These are phyloP conservation scores for Tephrocybe sp. DNA, from an alignment of 768 basidiomycete genomes.

Conservation along the genomic window DNA sequence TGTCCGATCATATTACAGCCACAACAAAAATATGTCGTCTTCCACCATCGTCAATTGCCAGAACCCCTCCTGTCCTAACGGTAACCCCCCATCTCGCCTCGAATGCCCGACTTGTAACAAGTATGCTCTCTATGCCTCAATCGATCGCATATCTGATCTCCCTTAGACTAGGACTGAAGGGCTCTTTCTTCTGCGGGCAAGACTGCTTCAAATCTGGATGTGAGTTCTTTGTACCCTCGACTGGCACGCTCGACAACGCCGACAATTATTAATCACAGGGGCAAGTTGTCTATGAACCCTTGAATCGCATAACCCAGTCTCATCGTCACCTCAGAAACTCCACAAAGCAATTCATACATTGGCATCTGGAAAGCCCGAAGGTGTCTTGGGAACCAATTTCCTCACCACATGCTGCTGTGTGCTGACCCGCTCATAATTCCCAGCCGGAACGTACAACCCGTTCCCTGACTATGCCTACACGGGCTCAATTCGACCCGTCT, in stretches of 20 bases:
- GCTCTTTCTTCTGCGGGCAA: slow-evolving; percentile 91
- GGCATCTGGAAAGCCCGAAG: slow-evolving; percentile 26
- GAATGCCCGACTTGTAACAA: slow-evolving; percentile 95
- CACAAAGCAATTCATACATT: slow-evolving; percentile 79
- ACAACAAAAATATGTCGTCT: slow-evolving; percentile 17
- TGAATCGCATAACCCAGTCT: slow-evolving; percentile 4
- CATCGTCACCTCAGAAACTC: slow-evolving; percentile 55
- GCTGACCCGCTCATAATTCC: background rate
- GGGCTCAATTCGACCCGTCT: slow-evolving; percentile 75
- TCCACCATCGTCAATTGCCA: slow-evolving; percentile 53
- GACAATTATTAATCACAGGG: slow-evolving; percentile 18
- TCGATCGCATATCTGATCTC: slow-evolving; percentile 14
- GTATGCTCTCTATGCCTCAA: slow-evolving; percentile 40
- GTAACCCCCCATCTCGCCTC: slow-evolving; percentile 79
- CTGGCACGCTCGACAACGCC: slow-evolving; percentile 1
- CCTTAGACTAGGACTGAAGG: slow-evolving; percentile 70
- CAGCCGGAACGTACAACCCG: slow-evolving; percentile 79
- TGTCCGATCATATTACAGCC: background rate
- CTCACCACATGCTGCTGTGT: background rate
- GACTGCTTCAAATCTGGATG: slow-evolving; percentile 96
- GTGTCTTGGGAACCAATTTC: slow-evolving; percentile 19
- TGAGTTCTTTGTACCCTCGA: slow-evolving; percentile 44
- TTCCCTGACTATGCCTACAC: slow-evolving; percentile 78
- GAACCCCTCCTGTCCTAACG: slow-evolving; percentile 69
- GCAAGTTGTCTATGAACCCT: slow-evolving; percentile 17